phyloP scores from a whole-genome alignment of 352 stramenopile genomes.

The Blastocystis hominis region DNA sequence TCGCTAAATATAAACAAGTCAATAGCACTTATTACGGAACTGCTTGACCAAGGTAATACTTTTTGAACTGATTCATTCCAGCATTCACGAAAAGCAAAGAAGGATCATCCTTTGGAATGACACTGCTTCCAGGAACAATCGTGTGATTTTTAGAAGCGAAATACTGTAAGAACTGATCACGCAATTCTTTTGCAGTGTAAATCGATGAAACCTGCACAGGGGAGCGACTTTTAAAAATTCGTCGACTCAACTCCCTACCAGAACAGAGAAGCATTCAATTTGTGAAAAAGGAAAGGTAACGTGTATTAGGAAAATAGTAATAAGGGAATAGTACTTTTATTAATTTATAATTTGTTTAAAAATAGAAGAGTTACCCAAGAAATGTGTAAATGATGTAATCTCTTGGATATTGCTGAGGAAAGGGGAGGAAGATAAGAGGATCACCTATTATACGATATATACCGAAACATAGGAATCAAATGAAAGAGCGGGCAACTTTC shows the following conservation, averaged over 20 bases:
- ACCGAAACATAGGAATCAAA: too few relatives aligned
- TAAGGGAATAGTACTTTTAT: background rate
- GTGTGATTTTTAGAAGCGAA: constrained; percentile 67
- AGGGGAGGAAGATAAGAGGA: too few relatives aligned
- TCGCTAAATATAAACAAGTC: background rate
- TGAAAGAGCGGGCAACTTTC: too few relatives aligned
- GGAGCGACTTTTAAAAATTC: background rate
- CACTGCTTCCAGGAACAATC: constrained; percentile 68
- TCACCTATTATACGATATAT: too few relatives aligned
- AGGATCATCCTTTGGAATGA: constrained; percentile 75
- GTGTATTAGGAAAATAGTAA: background rate
- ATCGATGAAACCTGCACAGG: background rate
- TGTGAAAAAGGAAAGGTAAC: background rate
- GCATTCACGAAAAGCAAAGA: constrained; percentile 92
- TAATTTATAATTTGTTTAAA: too few relatives aligned
- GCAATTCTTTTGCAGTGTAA: constrained; percentile 64
- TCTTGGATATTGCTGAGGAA: too few relatives aligned
- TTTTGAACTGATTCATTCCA: constrained; percentile 86
- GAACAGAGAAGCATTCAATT: background rate
- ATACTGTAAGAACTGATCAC: constrained; percentile 67
- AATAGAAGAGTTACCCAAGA: too few relatives aligned
- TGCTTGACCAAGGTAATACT: constrained; percentile 71
- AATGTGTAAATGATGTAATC: too few relatives aligned
- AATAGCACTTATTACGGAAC: background rate
- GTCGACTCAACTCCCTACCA: background rate